A percentile compares a stretch with the other conserved stretches of the same genome.
Conservation (phyloP, 2,329 filamentous ascomycete genomes). For the Cercospora zeae-maydis region DNA sequence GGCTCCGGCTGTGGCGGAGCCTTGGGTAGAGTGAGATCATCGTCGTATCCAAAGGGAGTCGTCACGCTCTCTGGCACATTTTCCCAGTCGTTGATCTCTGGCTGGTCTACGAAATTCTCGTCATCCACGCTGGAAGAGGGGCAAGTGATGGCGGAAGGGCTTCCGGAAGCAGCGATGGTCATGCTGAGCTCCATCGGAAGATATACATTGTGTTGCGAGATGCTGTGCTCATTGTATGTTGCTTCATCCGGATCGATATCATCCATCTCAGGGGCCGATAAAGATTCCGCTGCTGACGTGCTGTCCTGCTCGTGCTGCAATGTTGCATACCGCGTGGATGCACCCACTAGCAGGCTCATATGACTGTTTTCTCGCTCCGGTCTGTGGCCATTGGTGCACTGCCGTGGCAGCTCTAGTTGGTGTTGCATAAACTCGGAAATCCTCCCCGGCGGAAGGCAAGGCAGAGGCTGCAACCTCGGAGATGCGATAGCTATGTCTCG, state of each 20-base stretch:
- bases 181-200: neutral
- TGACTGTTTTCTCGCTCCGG: slow-evolving; percentile 7
- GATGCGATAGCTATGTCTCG: slow-evolving; percentile 27
- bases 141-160: neutral
- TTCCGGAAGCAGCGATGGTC: neutral
- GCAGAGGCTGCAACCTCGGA: slow-evolving; percentile 20
- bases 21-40: slow-evolving; percentile 13
- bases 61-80: slow-evolving; percentile 32
- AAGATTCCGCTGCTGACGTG: neutral
- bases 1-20: slow-evolving; percentile 17
- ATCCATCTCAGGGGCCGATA: neutral
- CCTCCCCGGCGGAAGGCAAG: neutral
- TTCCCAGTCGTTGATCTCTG: slow-evolving; percentile 33
- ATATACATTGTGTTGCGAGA: neutral
- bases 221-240: neutral
- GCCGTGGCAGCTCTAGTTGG: neutral
- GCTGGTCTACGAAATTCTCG: neutral
- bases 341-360: slow-evolving; percentile 11
- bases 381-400: neutral
- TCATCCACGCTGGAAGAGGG: neutral
- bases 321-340: neutral
- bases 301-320: neutral
- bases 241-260: neutral
- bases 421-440: neutral
- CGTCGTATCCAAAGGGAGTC: slow-evolving; percentile 32